A percentile compares a stretch with the other conserved stretches of the same genome.
These are phyloP conservation scores for Tulasnella sp. DNA, from an alignment of 768 basidiomycete species.

Conservation along the genomic window DNA sequence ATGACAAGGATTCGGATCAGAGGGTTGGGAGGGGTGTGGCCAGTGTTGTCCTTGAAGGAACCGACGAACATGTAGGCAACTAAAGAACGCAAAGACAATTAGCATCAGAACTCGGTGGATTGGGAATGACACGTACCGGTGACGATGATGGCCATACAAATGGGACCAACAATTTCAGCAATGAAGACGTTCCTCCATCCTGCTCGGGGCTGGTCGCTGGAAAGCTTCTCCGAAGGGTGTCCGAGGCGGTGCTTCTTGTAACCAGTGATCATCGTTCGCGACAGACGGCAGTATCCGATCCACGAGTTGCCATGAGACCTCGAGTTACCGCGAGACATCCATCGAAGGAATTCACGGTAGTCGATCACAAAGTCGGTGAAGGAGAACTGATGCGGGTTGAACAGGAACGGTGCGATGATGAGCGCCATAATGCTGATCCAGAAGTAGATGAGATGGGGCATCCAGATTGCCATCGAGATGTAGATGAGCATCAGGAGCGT, in stretches of 20 bases:
- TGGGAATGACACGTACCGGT: conserved; percentile 41
- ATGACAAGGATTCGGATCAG: conserved; percentile 90
- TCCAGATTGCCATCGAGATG: conserved; percentile 38
- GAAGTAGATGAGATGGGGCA: conserved; percentile 51
- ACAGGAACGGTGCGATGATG: conserved; percentile 92
- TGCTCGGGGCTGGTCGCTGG: conserved; percentile 76
- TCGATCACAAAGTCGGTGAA: conserved; percentile 96
- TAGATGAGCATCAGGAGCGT: conserved; percentile 39
- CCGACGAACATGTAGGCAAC: conserved; percentile 84
- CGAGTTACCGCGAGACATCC: conserved; percentile 45
- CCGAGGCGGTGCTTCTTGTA: conserved; percentile 50
- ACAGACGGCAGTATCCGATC: conserved; percentile 97
- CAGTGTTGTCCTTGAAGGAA: conserved; percentile 63
- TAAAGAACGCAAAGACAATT: not conserved
- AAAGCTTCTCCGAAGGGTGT: conserved; percentile 13
- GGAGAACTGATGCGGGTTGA: conserved; percentile 99
- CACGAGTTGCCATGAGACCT: conserved; percentile 60
- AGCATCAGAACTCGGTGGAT: not conserved
- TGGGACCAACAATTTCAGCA: conserved; percentile 79
- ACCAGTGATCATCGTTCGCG: conserved; percentile 96
- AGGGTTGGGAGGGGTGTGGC: conserved; percentile 65
- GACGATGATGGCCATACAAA: conserved; percentile 78
- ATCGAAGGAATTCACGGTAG: conserved; percentile 83
- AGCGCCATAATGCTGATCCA: conserved; percentile 91
- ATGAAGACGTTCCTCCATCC: conserved; percentile 85